Evolutionary conservation across 148 eudicot genomes (phyloP), one percentile per base, ranked within the genome.

Genomic region (Cornus kousa): DNA sequence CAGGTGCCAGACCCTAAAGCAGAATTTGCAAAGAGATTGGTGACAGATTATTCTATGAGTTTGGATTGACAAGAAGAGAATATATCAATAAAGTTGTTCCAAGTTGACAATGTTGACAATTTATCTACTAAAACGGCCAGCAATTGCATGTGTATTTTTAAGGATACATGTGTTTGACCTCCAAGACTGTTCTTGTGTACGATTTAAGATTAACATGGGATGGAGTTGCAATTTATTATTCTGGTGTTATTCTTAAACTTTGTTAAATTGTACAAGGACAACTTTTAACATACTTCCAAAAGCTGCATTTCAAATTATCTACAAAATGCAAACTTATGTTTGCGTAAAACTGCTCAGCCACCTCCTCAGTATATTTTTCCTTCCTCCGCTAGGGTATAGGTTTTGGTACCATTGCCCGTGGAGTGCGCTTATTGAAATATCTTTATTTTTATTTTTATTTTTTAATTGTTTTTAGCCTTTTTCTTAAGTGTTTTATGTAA

Each of bases 21-120:
- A 40, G 98, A 94, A 78, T 70, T 91, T 76, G 98, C 98, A 4
- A 93, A 90, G 98, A 92, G 71, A 89, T 94, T 4, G 86, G 93
- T 75, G 95, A 88, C 79, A 92, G 97, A 94, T 97, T 92, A 81
- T 90, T 94, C 9, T 95, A 94, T 53, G 98, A 94, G 85, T 97
- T 94, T 22, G 97, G 85, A 57, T 67, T 80, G 9, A 71, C 79
- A 71, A 70, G 81, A 20, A 80, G 78, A 78, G 80, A 82, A 80
- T 80, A 77, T 72, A 62, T 48, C 64, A 72, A 17, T 67, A 53
- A 59, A 28, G 72, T 48, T 17, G 5, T 19, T 16, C 72, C 19
- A 37, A 76, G 9, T 28, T 67, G 43, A 57, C 39, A 67, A 33
- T 67, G 33, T 43, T 28, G 48, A 35, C 67, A 48, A 8, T 75